phyloP scores from a whole-genome alignment of 2,329 filamentous ascomycete species.

The Calycina herbarum region DNA sequence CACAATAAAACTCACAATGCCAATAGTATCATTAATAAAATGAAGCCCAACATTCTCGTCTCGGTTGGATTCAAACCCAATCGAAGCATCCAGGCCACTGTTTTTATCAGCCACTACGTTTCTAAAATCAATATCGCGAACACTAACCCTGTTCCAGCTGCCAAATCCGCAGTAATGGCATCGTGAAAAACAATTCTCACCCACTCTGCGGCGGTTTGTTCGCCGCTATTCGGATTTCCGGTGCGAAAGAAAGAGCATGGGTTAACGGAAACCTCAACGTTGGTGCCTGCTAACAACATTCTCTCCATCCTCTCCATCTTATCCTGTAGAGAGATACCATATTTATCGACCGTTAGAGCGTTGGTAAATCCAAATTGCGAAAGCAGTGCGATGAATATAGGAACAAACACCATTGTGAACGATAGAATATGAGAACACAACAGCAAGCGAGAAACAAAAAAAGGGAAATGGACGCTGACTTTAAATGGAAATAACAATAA shows the following conservation, averaged over 20 bases:
- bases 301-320: slow-evolving; percentile 22
- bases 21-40: slow-evolving; percentile 14
- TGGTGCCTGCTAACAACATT: slow-evolving; percentile 17
- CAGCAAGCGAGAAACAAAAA: too few species aligned
- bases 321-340: slow-evolving; percentile 21
- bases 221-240: slow-evolving; percentile 18
- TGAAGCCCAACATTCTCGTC: slow-evolving; percentile 22
- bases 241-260: slow-evolving; percentile 19
- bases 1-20: slow-evolving; percentile 7
- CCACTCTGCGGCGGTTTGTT: slow-evolving; percentile 27
- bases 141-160: slow-evolving; percentile 23
- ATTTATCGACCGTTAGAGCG: slow-evolving; percentile 15
- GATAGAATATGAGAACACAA: too few species aligned
- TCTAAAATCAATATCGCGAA: neutral
- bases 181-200: slow-evolving; percentile 28
- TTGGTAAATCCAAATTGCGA: slow-evolving; percentile 15
- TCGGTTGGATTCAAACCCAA: slow-evolving; percentile 24
- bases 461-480: too few species aligned
- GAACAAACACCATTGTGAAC: neutral
- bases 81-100: slow-evolving; percentile 28
- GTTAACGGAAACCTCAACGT: slow-evolving; percentile 18
- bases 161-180: slow-evolving; percentile 19
- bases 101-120: neutral
- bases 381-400: slow-evolving; percentile 7
- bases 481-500: too few species aligned